Conservation (phyloP, 1,284 basidiomycete species). For the Marasmius oreades region DNA sequence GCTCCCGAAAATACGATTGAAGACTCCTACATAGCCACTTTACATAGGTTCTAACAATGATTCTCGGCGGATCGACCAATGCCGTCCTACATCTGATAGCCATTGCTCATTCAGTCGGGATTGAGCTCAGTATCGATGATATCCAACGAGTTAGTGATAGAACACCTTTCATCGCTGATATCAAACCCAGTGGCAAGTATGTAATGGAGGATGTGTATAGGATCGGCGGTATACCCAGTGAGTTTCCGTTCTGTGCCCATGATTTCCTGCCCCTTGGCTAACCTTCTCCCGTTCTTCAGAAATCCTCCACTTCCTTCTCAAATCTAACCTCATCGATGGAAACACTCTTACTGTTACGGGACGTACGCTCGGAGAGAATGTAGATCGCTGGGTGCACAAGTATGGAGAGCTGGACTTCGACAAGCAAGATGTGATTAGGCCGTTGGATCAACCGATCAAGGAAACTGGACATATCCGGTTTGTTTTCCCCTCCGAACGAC, state of each 20-base stretch:
- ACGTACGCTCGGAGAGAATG: slow-evolving; percentile 82
- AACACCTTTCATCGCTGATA: slow-evolving; percentile 84
- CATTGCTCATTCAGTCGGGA: slow-evolving; percentile 84
- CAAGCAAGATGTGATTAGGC: slow-evolving; percentile 80
- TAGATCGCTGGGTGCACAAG: slow-evolving; percentile 79
- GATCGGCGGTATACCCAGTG: slow-evolving; percentile 86
- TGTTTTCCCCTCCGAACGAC: background rate
- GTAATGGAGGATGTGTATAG: slow-evolving; percentile 90
- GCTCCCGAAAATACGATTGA: slow-evolving; percentile 8
- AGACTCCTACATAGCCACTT: slow-evolving; percentile 14
- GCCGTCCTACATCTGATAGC: slow-evolving; percentile 90
- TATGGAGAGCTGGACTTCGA: slow-evolving; percentile 69
- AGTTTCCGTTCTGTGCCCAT: slow-evolving; percentile 23
- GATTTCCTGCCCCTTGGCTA: slow-evolving; percentile 6
- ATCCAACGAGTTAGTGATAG: slow-evolving; percentile 85
- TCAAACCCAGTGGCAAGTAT: slow-evolving; percentile 90
- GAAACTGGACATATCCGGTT: slow-evolving; percentile 83
- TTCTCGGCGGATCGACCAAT: slow-evolving; percentile 92
- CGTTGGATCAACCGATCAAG: slow-evolving; percentile 86
- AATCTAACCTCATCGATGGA: slow-evolving; percentile 82
- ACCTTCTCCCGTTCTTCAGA: slow-evolving; percentile 40
- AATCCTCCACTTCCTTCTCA: slow-evolving; percentile 77
- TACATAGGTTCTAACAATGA: slow-evolving; percentile 82
- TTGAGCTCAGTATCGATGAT: slow-evolving; percentile 81
- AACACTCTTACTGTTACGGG: slow-evolving; percentile 88